Evolutionary conservation across 2,329 filamentous ascomycete species (phyloP).

Genomic region (Penicillium sp.): DNA sequence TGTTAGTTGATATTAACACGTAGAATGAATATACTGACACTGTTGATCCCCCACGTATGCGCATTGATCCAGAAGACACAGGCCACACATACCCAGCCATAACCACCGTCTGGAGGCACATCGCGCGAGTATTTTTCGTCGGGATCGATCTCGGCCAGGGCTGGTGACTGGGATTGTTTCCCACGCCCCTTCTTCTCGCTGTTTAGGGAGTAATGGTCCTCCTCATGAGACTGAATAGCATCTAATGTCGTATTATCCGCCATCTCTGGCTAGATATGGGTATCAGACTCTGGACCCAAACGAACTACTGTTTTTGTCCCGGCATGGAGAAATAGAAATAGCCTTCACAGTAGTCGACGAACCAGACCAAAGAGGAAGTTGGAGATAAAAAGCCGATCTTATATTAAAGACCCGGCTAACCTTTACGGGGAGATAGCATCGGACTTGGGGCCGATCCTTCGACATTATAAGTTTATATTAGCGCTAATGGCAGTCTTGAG

Average conservation of each 20-base stretch:
- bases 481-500: neutral
- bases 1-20: neutral
- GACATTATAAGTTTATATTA: neutral
- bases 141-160: slow-evolving; percentile 11
- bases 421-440: slow-evolving; percentile 6
- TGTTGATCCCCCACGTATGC: slow-evolving; percentile 72
- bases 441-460: slow-evolving; percentile 13
- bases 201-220: slow-evolving; percentile 10
- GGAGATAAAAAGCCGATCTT: neutral
- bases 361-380: neutral
- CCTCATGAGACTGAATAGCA: slow-evolving; percentile 23
- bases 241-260: slow-evolving; percentile 31
- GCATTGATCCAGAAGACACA: slow-evolving; percentile 57
- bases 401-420: neutral
- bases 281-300: neutral
- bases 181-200: slow-evolving; percentile 8
- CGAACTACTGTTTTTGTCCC: slow-evolving; percentile 12
- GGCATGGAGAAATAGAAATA: slow-evolving; percentile 2
- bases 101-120: slow-evolving; percentile 51
- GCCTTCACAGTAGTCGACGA: neutral
- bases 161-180: slow-evolving; percentile 4
- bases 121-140: slow-evolving; percentile 34
- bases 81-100: slow-evolving; percentile 58
- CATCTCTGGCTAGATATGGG: slow-evolving; percentile 19
- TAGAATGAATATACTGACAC: slow-evolving; percentile 38